A percentile compares a stretch with the other conserved stretches of the same genome.
These are phyloP conservation scores for Tetrahymena malaccensis DNA, from an alignment of 73 alveolate species.

Conservation along the genomic window DNA sequence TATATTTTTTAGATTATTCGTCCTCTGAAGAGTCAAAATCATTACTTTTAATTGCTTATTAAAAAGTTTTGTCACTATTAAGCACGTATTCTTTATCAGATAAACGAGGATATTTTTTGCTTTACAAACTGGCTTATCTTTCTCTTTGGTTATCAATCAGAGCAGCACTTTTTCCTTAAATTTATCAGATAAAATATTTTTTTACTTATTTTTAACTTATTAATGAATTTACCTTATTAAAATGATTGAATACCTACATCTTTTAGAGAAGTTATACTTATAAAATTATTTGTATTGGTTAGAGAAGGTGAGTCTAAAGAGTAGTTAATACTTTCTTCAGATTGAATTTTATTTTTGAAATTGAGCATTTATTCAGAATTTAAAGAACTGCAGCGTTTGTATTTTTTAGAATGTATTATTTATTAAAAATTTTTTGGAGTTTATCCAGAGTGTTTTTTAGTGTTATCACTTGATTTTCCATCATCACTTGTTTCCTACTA, in stretches of 20 bases:
- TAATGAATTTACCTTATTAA: not conserved
- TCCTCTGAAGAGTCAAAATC: not conserved
- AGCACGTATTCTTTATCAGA: not conserved
- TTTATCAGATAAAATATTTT: too few relatives aligned
- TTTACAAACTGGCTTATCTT: not conserved
- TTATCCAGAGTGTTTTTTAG: not conserved
- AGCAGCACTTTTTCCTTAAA: not conserved
- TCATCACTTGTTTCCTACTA: not conserved
- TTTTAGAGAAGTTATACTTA: not conserved
- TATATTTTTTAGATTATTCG: not conserved
- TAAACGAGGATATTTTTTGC: not conserved
- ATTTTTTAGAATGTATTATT: not conserved
- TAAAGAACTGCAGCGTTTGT: not conserved
- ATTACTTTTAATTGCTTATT: not conserved
- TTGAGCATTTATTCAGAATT: not conserved
- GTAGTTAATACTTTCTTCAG: not conserved
- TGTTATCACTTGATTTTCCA: not conserved
- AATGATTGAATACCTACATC: not conserved
- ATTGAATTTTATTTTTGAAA: not conserved
- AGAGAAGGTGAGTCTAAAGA: not conserved
- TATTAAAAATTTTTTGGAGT: not conserved
- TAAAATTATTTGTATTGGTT: not conserved
- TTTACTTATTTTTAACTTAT: too few relatives aligned
- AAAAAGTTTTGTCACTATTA: not conserved
- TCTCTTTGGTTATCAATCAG: not conserved